Base-by-base conservation (phyloP, 371 early-diverging fungal genomes). In the Mortierella sp. region DNA sequence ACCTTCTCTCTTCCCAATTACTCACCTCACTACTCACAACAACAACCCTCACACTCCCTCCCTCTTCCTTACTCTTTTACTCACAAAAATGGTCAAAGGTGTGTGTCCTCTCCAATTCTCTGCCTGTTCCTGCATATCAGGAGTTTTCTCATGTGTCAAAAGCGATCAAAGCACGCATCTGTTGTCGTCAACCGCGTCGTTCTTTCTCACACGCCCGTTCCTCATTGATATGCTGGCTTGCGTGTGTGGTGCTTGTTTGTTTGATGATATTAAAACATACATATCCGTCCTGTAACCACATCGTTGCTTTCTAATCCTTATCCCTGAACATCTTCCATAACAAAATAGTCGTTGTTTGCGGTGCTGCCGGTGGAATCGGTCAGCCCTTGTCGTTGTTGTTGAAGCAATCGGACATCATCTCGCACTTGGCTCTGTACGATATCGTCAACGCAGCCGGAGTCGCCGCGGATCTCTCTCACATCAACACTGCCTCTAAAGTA, bases 281-380 rank as follows among this genome's bases (percentile, higher is more conserved):
- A 13, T 73, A 38, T 19, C 63, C 34, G 34, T 28, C 2, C 2
- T 63, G 63, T 34, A 63, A 63, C 54, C 8, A n/a, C 54, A 21
- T 52, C 58, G 0, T 55, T 55, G 50, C n/a, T n/a, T 31, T 16
- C 63, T 63, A 63, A 63, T 34, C 48, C 74, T 28, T 45, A 10
- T 44, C 34, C 0, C 5, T 38, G 42, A 38, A 54, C 42, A 8
- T 70, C 16, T 31, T 34, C 38, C 60, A 26, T 38, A 16, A 68
- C 6, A 74, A 16, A 50, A 45, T 75, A 90, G 96, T 94, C 38
- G 92, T 93, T 70, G 96, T 95, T 47, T 91, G 95, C 70, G 95
- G 95, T 73, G 95, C 97, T 76, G 95, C 97, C 83, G 97, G 97
- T 88, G 97, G 97, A 89, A 97, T 97, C 88, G 98, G 97, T 82